Evolutionary conservation across 2,329 filamentous ascomycete genomes (phyloP).

Genomic region (Colletotrichum sp.): DNA sequence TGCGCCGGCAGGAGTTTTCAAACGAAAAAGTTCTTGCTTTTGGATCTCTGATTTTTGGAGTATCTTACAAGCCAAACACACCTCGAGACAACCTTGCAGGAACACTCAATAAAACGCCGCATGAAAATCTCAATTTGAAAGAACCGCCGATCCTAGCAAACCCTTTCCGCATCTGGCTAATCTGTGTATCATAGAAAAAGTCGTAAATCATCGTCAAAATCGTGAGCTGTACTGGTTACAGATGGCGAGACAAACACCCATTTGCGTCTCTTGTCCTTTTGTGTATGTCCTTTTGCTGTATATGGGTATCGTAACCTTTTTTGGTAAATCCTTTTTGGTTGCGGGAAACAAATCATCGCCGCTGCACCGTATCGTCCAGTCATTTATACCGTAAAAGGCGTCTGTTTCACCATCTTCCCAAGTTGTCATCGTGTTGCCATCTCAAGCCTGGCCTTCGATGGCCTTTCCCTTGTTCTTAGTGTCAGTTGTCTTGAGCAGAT

Average conservation of each 20-base stretch:
- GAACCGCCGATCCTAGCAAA: neutral
- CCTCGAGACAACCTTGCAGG: neutral
- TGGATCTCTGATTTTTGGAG: neutral
- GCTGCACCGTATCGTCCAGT: neutral
- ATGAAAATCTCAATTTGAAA: neutral
- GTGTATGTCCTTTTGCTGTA: constrained; percentile 12
- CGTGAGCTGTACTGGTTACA: constrained; percentile 10
- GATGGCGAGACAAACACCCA: neutral
- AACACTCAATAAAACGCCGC: neutral
- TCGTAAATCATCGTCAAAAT: constrained; percentile 4
- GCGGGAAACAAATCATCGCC: neutral
- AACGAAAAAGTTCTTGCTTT: neutral
- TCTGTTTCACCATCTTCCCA: neutral
- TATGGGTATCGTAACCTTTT: constrained; percentile 8
- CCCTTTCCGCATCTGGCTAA: neutral
- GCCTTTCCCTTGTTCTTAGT: constrained; percentile 37
- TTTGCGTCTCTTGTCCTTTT: neutral
- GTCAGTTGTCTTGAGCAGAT: constrained; percentile 49
- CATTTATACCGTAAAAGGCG: neutral
- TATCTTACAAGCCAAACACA: neutral
- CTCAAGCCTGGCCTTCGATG: constrained; percentile 25
- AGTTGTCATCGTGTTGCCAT: neutral
- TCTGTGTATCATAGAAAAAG: neutral
- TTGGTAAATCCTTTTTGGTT: neutral
- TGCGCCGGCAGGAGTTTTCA: neutral